phyloP scores from a whole-genome alignment of 2,329 filamentous ascomycete species.

The Graphilbum fragrans region DNA sequence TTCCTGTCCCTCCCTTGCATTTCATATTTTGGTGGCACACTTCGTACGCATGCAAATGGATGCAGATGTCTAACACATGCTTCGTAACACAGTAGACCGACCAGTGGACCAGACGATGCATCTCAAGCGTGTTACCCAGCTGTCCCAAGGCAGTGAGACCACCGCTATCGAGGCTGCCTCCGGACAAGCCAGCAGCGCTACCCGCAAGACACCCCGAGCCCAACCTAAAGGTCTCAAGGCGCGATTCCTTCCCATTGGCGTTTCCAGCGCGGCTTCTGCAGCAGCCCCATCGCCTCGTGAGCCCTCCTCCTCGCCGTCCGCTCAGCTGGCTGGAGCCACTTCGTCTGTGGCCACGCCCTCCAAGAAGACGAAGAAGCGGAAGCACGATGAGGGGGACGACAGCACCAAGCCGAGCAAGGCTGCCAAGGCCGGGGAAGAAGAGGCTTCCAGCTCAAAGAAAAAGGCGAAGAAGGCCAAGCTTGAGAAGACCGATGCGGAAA shows the following conservation, averaged over 20 bases:
- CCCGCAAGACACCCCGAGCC: conserved; percentile 40
- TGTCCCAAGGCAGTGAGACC: conserved; percentile 28
- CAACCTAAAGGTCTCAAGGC: conserved; percentile 58
- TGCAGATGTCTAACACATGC: too few relatives aligned
- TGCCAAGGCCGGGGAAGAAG: neutral
- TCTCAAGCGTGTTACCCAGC: conserved; percentile 48
- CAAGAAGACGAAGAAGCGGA: neutral
- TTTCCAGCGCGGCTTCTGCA: conserved; percentile 13
- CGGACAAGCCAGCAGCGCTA: conserved; percentile 25
- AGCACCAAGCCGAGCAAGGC: neutral
- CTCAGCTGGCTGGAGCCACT: neutral
- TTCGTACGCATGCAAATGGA: conserved; percentile 6
- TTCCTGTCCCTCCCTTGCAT: neutral
- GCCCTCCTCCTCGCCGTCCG: neutral
- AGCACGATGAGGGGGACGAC: neutral
- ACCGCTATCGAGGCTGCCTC: conserved; percentile 2
- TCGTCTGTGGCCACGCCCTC: neutral
- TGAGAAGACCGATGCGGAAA: neutral
- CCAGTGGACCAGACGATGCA: conserved; percentile 49
- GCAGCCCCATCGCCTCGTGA: neutral
- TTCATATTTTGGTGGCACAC: neutral
- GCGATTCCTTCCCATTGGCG: conserved; percentile 56
- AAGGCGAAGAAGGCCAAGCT: conserved; percentile 15
- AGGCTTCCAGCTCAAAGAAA: conserved; percentile 7
- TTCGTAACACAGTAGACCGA: conserved; percentile 27